phyloP scores from a whole-genome alignment of 2,329 filamentous ascomycete species.

The Aureobasidium melanogenum region DNA sequence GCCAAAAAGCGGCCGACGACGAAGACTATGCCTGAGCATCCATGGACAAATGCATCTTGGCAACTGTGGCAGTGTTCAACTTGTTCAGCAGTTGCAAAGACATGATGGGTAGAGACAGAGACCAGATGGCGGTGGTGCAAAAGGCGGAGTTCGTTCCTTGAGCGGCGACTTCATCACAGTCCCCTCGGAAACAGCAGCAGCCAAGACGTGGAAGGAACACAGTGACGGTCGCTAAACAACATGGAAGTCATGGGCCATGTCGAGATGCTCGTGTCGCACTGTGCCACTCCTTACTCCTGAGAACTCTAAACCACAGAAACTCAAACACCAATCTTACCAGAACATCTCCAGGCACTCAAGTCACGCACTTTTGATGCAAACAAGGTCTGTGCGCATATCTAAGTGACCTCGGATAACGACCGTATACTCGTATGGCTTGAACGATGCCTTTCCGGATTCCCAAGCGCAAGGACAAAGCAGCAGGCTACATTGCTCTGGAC shows the following conservation, averaged over 20 bases:
- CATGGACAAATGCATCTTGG: background rate
- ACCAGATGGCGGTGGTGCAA: background rate
- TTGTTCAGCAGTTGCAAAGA: background rate
- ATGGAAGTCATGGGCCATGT: background rate
- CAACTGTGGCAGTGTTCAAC: background rate
- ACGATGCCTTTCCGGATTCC: conserved; percentile 9
- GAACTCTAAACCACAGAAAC: no score
- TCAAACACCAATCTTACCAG: background rate
- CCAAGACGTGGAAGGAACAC: conserved; percentile 1
- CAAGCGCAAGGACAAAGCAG: conserved; percentile 1
- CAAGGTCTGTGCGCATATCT: background rate
- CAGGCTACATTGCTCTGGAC: conserved; percentile 12
- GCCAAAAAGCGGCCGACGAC: background rate
- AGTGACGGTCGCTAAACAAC: background rate
- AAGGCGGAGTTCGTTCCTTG: background rate
- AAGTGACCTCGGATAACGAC: background rate
- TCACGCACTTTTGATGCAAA: background rate
- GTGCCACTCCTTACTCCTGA: background rate
- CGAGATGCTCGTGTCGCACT: background rate
- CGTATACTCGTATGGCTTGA: background rate
- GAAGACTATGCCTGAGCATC: background rate
- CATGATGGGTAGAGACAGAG: background rate
- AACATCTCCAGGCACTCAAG: background rate
- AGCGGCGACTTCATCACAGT: background rate
- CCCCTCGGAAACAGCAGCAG: conserved; percentile 6